Evolutionary conservation across 371 early-diverging fungal genomes (phyloP).

Genomic region (Catenaria anguillulae): DNA sequence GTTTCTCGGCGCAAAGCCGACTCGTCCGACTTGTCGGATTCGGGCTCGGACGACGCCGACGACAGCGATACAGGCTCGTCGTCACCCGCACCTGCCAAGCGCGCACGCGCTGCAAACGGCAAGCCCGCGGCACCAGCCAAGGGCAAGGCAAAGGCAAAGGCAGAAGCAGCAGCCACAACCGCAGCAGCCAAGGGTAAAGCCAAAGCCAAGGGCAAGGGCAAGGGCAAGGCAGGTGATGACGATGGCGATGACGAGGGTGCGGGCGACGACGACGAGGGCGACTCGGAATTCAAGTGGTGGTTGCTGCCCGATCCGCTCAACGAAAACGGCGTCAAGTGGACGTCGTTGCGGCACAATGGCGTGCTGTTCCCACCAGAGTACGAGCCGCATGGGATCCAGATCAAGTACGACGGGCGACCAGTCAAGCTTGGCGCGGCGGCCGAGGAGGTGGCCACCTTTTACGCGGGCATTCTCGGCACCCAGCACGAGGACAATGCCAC

Average conservation of each 20-base stretch:
- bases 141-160: too few relatives aligned
- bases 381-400: conserved; percentile 73
- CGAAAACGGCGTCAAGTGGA: conserved; percentile 56
- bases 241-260: not conserved
- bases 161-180: too few relatives aligned
- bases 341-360: conserved; percentile 71
- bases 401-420: conserved; percentile 68
- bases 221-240: not conserved
- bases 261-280: conserved; percentile 9
- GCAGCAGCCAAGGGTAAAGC: too few relatives aligned
- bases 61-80: too few relatives aligned
- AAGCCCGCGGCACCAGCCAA: too few relatives aligned
- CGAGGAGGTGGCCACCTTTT: conserved; percentile 92
- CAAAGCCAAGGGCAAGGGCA: not conserved
- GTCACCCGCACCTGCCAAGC: too few relatives aligned
- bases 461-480: conserved; percentile 69
- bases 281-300: conserved; percentile 39
- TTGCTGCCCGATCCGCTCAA: conserved; percentile 21
- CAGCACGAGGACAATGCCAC: conserved; percentile 67
- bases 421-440: conserved; percentile 61
- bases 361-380: conserved; percentile 86
- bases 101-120: too few relatives aligned
- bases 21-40: too few relatives aligned
- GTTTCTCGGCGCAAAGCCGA: too few relatives aligned
- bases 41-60: too few relatives aligned